phyloP scores from a whole-genome alignment of 805 yeast species.

The Myxozyma monticola region DNA sequence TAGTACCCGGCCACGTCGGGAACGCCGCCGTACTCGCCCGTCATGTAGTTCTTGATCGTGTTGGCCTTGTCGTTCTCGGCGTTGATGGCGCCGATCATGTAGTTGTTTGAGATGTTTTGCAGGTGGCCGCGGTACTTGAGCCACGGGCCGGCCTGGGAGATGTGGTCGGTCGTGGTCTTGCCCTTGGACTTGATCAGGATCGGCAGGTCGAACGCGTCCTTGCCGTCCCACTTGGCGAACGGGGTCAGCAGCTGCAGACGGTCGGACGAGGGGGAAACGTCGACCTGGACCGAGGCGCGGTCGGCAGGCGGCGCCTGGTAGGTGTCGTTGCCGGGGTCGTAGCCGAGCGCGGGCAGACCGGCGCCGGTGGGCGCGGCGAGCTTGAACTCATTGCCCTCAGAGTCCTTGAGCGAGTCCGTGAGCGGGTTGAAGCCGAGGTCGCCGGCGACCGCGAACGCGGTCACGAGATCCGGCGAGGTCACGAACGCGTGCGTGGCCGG shows the following conservation, averaged over 20 bases:
- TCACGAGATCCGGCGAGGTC: slow-evolving; percentile 98
- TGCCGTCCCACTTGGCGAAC: slow-evolving; percentile 80
- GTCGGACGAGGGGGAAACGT: slow-evolving; percentile 84
- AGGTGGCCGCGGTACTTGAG: slow-evolving; percentile 96
- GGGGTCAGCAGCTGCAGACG: slow-evolving; percentile 91
- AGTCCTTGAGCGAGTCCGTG: slow-evolving; percentile 72
- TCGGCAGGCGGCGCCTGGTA: slow-evolving; percentile 62
- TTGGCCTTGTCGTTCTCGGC: slow-evolving; percentile 97
- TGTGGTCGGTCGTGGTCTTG: slow-evolving; percentile 97
- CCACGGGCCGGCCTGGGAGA: slow-evolving; percentile 99
- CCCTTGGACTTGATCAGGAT: slow-evolving; percentile 92
- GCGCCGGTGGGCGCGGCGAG: slow-evolving; percentile 73
- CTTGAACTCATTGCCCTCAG: slow-evolving; percentile 70
- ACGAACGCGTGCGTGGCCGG: slow-evolving; percentile 95
- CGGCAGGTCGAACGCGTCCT: slow-evolving; percentile 67
- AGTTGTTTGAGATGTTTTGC: slow-evolving; percentile 92
- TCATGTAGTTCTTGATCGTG: slow-evolving; percentile 79
- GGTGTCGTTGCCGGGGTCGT: slow-evolving; percentile 55
- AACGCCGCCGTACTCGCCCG: slow-evolving; percentile 57
- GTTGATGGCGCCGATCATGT: slow-evolving; percentile 94
- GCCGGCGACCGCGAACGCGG: slow-evolving; percentile 95
- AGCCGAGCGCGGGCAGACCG: slow-evolving; percentile 71
- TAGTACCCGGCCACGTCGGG: slow-evolving; percentile 97
- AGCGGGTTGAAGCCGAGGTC: slow-evolving; percentile 89
- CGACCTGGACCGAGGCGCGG: slow-evolving; percentile 60